Conservation (phyloP, 108 stramenopile genomes). For the Skeletonema potamos region DNA sequence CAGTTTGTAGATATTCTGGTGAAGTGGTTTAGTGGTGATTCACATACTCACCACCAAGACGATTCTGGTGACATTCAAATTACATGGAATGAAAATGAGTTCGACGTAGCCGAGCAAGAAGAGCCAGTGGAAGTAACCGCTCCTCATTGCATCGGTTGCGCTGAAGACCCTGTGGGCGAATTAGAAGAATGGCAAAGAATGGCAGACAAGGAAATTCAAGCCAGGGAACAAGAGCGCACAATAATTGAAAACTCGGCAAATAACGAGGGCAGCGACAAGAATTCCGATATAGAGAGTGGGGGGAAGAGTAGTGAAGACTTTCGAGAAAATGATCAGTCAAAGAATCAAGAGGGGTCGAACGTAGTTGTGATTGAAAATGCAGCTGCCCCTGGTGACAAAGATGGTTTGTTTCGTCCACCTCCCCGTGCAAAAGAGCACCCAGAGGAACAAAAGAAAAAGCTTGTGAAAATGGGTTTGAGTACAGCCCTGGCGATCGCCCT, state of each 20-base stretch:
- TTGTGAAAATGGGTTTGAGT: constrained; percentile 58
- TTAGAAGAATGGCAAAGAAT: constrained; percentile 44
- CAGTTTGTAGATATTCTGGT: constrained; percentile 35
- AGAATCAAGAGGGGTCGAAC: constrained; percentile 1
- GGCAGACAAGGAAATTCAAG: constrained; percentile 28
- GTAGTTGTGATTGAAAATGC: constrained; percentile 26
- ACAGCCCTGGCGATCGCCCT: constrained; percentile 82
- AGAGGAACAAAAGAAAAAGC: constrained; percentile 22
- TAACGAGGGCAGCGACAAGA: neutral
- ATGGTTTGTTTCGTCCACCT: neutral
- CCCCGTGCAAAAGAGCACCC: neutral
- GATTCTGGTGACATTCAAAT: constrained; percentile 12
- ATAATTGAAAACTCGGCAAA: constrained; percentile 20
- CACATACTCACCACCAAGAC: constrained; percentile 22
- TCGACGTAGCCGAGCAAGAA: neutral
- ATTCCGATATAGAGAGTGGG: constrained; percentile 12
- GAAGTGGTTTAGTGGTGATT: constrained; percentile 28
- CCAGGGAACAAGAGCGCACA: neutral
- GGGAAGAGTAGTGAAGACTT: constrained; percentile 7
- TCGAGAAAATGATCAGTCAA: neutral
- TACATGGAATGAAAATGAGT: constrained; percentile 6
- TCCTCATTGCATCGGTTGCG: constrained; percentile 37
- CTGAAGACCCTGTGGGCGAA: constrained; percentile 42
- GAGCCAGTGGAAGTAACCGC: constrained; percentile 2
- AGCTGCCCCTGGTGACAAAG: neutral